A percentile compares a stretch with the other conserved stretches of the same genome.
Conservation (phyloP, 805 yeast species). For the Teunomyces atbi region DNA sequence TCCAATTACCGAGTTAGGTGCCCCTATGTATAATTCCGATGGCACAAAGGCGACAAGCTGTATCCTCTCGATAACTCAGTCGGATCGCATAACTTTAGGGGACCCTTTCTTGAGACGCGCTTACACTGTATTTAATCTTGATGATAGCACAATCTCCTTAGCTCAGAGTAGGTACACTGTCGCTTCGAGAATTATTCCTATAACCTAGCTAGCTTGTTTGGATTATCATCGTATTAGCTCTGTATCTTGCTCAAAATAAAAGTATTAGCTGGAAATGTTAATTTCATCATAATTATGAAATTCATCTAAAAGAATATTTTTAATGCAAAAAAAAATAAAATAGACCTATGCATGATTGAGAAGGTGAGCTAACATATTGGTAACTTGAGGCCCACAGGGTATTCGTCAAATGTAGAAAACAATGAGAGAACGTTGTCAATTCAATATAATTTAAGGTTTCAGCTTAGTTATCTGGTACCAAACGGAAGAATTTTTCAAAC, state of each 20-base stretch:
- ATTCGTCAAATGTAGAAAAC: background rate
- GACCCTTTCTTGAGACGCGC: conserved; percentile 26
- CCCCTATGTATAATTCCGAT: background rate
- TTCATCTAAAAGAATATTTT: background rate
- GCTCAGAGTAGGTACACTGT: conserved; percentile 21
- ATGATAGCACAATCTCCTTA: conserved; percentile 20
- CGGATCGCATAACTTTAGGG: conserved; percentile 16
- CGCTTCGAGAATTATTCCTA: conserved; percentile 5
- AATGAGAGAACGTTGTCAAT: background rate
- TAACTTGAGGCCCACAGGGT: background rate
- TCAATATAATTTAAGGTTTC: background rate
- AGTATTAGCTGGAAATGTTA: no score
- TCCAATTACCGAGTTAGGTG: conserved; percentile 5
- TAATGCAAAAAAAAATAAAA: background rate
- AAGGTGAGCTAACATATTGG: background rate
- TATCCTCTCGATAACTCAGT: conserved; percentile 1
- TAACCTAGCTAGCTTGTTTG: background rate
- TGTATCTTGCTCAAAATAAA: no score
- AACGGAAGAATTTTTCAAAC: no score
- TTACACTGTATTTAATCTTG: conserved; percentile 26
- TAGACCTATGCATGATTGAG: background rate
- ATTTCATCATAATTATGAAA: no score
- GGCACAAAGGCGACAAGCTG: background rate
- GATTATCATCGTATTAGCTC: no score
- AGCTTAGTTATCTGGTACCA: background rate